A percentile compares a stretch with the other conserved stretches of the same genome.
These are phyloP conservation scores for Malassezia sympodialis DNA, from an alignment of 1,284 basidiomycete genomes.

Conservation along the genomic window DNA sequence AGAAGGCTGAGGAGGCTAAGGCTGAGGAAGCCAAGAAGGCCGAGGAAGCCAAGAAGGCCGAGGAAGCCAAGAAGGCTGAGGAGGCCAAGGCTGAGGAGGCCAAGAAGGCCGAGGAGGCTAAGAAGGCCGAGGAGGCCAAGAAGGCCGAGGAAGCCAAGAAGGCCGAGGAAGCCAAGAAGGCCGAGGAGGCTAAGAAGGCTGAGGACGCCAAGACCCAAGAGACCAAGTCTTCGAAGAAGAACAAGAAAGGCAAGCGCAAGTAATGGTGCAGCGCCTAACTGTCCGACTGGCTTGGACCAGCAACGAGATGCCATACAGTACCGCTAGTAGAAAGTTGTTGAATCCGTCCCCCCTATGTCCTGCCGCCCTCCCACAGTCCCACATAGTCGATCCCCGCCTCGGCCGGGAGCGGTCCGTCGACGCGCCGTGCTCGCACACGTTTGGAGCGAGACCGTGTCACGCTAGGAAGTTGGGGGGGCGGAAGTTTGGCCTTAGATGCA, in stretches of 20 bases:
- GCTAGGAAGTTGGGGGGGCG: not conserved
- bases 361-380: slow-evolving; percentile 4
- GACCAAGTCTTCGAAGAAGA: not conserved
- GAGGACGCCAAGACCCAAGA: not conserved
- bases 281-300: not conserved
- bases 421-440: slow-evolving; percentile 3
- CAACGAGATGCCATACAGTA: not conserved
- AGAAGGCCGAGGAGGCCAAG: not conserved
- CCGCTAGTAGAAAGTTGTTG: not conserved
- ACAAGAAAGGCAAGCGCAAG: not conserved
- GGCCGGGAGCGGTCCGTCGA: slow-evolving; percentile 14
- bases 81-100: not conserved
- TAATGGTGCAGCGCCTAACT: not conserved
- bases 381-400: slow-evolving; percentile 18
- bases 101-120: not conserved
- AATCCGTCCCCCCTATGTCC: not conserved
- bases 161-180: not conserved
- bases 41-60: not conserved
- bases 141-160: not conserved
- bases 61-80: not conserved
- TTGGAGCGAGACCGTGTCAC: not conserved
- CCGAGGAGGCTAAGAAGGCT: not conserved
- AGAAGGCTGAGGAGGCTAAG: not conserved
- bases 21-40: not conserved
- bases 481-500: not conserved